Base-by-base conservation (phyloP, 2,329 filamentous ascomycete genomes). In the Colletotrichum orbiculare region DNA sequence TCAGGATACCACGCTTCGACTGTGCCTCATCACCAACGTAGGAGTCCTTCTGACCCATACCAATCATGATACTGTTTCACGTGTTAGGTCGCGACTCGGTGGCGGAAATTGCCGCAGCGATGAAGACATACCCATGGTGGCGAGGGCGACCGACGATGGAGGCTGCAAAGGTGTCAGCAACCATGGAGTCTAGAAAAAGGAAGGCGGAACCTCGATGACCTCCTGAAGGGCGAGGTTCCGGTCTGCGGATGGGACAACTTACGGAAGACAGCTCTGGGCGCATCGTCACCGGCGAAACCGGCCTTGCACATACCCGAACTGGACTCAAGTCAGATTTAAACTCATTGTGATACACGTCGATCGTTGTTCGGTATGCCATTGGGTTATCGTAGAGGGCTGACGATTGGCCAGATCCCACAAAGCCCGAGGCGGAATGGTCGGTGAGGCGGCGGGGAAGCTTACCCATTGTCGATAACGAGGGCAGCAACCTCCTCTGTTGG, bases 381-480 rank as follows among this genome's bases (percentile, higher is more conserved):
- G 64, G 58, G 59, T 25, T 60, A 54, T 67, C 64, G 54, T 25
- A 33, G 46, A 57, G 49, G 34, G 49, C 48, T 54, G 54, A 46
- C 47, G 47, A 41, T 35, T 45, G 54, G 46, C 53, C 46, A 58
- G 45, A 57, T 54, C 55, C 25, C 38, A 39, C 43, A 48, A 53
- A 42, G 50, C 54, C 66, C 47, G 38, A 64, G 64, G 60, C 64
- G 66, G 68, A 68, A 73, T 73, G 73, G 76, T 75, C 73, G 74
- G 74, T 76, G 76, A 78, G 64, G 49, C 61, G 73, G 73, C 71
- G 74, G 72, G 73, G 73, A 77, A 84, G 87, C 94, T 93, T 95
- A 99, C 96, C 96, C 96, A 98, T 99, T 99, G 94, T 99, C 96
- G 87, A 99, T 98, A 85, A 99, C 96, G 93, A 99, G 94, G 85